phyloP scores from a whole-genome alignment of 306 rosid species.

The Acacia confusa region DNA sequence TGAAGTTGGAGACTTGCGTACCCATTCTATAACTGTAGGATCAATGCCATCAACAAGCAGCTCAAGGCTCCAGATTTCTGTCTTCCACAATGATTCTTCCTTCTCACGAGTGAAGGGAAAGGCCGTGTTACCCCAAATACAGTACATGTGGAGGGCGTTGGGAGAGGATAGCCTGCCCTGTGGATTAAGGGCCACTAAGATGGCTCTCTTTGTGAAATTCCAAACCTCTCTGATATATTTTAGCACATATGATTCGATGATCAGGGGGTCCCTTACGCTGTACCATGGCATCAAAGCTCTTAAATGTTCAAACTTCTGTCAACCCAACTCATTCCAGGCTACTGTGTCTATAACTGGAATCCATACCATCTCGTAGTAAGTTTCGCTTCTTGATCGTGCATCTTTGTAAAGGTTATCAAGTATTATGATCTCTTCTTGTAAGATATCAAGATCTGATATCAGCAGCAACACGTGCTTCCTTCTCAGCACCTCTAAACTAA shows the following conservation, averaged over 20 bases:
- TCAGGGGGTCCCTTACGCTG: slow-evolving; percentile 17
- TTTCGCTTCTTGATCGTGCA: background rate
- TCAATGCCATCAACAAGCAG: slow-evolving; percentile 29
- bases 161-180: slow-evolving; percentile 16
- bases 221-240: slow-evolving; percentile 27
- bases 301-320: slow-evolving; percentile 14
- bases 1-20: background rate
- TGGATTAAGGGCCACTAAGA: slow-evolving; percentile 23
- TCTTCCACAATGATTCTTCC: slow-evolving; percentile 31
- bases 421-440: slow-evolving; percentile 19
- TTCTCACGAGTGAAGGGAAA: slow-evolving; percentile 24
- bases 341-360: background rate
- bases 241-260: slow-evolving; percentile 10
- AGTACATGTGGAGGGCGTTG: slow-evolving; percentile 24
- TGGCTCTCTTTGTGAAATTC: slow-evolving; percentile 11
- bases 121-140: slow-evolving; percentile 33
- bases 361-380: slow-evolving; percentile 26
- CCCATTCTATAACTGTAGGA: slow-evolving; percentile 18
- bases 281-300: slow-evolving; percentile 24
- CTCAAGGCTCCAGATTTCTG: slow-evolving; percentile 29
- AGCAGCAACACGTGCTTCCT: slow-evolving; percentile 25
- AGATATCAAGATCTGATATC: slow-evolving; percentile 29
- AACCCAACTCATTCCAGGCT: background rate
- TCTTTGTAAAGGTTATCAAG: slow-evolving; percentile 22
- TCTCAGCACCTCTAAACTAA: background rate